Conservation (phyloP, 2,329 filamentous ascomycete species). For the Apiospora kogelbergensis region DNA sequence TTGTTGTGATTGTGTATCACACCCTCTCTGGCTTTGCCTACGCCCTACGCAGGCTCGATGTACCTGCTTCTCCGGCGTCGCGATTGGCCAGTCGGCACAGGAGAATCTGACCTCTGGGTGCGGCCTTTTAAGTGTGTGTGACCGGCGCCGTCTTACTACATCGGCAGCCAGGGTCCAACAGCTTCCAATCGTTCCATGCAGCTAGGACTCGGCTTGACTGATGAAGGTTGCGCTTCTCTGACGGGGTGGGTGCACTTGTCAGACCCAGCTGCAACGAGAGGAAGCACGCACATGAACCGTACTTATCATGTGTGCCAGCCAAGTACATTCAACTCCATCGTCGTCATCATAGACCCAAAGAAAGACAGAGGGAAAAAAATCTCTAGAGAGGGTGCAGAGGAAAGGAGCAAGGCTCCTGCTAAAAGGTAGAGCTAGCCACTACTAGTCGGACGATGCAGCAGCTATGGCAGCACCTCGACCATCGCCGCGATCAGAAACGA, state of each 20-base stretch:
- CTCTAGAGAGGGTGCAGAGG: neutral
- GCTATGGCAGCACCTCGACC: neutral
- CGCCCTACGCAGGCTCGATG: constrained; percentile 9
- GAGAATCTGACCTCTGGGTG: neutral
- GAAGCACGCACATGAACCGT: constrained; percentile 2
- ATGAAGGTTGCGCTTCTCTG: neutral
- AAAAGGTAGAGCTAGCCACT: neutral
- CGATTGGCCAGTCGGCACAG: neutral
- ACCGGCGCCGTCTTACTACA: neutral
- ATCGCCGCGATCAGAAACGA: neutral
- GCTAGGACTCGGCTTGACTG: neutral
- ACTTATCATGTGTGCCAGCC: neutral
- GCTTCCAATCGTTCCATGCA: constrained; percentile 1
- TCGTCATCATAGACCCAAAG: neutral
- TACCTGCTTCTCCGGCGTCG: constrained; percentile 7
- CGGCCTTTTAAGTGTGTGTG: neutral
- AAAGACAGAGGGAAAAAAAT: neutral
- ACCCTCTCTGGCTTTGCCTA: constrained; percentile 1
- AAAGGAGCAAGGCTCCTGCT: neutral
- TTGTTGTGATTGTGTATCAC: constrained; percentile 2
- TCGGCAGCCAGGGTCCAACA: constrained; percentile 1
- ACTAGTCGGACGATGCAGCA: neutral
- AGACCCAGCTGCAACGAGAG: neutral
- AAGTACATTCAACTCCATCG: neutral
- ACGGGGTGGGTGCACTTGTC: neutral